These are phyloP conservation scores for Neopestalotiopsis sp. DNA, from an alignment of 2,329 filamentous ascomycete genomes.

Conservation along the genomic window DNA sequence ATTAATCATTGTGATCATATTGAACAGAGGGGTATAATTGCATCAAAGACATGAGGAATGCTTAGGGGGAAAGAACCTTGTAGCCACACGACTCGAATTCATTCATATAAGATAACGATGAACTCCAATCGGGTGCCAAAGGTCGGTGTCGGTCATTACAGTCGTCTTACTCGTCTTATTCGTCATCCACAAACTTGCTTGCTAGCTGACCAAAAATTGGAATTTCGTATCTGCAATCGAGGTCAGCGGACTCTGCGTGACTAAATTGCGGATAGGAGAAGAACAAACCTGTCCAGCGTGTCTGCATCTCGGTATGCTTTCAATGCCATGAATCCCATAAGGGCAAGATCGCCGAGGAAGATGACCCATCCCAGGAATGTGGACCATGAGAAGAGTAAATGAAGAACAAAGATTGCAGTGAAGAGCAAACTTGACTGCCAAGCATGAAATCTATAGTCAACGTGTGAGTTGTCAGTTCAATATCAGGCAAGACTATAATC, in stretches of 20 bases:
- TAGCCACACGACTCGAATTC: neutral
- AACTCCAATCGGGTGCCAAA: neutral
- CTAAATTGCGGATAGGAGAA: neutral
- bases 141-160: neutral
- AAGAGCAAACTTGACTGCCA: slow-evolving; percentile 93
- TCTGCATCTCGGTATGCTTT: slow-evolving; percentile 85
- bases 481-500: neutral
- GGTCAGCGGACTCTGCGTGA: neutral
- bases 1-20: neutral
- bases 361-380: slow-evolving; percentile 83
- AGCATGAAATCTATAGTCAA: slow-evolving; percentile 77
- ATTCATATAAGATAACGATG: neutral
- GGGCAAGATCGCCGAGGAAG: slow-evolving; percentile 73
- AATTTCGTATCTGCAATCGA: neutral
- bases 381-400: slow-evolving; percentile 88
- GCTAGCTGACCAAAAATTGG: slow-evolving; percentile 20
- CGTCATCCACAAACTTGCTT: slow-evolving; percentile 19
- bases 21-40: slow-evolving; percentile 8
- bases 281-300: slow-evolving; percentile 62
- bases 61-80: neutral
- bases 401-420: slow-evolving; percentile 74
- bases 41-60: neutral
- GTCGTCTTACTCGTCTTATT: neutral
- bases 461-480: slow-evolving; percentile 18
- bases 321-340: slow-evolving; percentile 78